Conservation (phyloP, 352 stramenopile species). For the Pythium periplocum region DNA sequence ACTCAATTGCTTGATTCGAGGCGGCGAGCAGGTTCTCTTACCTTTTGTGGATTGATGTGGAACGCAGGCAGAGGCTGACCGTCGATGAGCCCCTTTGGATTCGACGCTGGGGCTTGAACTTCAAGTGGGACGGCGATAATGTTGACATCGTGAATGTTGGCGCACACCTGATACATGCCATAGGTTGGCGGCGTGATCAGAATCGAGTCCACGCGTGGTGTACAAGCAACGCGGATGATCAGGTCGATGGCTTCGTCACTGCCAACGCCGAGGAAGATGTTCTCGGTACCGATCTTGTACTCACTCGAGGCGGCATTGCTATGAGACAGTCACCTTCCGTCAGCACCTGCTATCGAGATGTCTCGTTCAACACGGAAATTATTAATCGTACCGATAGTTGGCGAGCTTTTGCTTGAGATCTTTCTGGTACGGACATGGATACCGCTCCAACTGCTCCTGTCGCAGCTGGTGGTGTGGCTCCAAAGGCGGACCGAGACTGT, state of each 20-base stretch:
- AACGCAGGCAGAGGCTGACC: slow-evolving; percentile 56
- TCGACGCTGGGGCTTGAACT: slow-evolving; percentile 46
- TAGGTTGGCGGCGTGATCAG: slow-evolving; percentile 97
- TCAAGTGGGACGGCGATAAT: slow-evolving; percentile 92
- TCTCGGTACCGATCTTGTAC: slow-evolving; percentile 69
- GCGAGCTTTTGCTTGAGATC: slow-evolving; percentile 91
- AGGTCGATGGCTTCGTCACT: slow-evolving; percentile 98
- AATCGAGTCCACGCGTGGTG: slow-evolving; percentile 90
- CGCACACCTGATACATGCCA: slow-evolving; percentile 99
- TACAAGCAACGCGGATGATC: slow-evolving; percentile 96
- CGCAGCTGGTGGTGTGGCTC: slow-evolving; percentile 65
- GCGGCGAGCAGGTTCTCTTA: slow-evolving; percentile 8
- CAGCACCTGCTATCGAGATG: no score
- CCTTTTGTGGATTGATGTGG: slow-evolving; percentile 75
- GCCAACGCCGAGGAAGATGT: slow-evolving; percentile 98
- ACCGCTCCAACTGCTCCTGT: slow-evolving; percentile 88
- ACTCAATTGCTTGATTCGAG: not conserved
- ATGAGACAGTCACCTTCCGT: not conserved
- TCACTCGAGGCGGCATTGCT: slow-evolving; percentile 48
- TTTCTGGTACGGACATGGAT: slow-evolving; percentile 94
- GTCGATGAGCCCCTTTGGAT: slow-evolving; percentile 61
- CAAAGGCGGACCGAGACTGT: slow-evolving; percentile 91
- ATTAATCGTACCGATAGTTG: slow-evolving; percentile 45
- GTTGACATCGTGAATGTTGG: slow-evolving; percentile 96
- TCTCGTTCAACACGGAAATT: no score